Evolutionary conservation across 1,139 yeast genomes (phyloP), one percentile per base, ranked within the genome.

Genomic region (Suhomyces anneliseae): DNA sequence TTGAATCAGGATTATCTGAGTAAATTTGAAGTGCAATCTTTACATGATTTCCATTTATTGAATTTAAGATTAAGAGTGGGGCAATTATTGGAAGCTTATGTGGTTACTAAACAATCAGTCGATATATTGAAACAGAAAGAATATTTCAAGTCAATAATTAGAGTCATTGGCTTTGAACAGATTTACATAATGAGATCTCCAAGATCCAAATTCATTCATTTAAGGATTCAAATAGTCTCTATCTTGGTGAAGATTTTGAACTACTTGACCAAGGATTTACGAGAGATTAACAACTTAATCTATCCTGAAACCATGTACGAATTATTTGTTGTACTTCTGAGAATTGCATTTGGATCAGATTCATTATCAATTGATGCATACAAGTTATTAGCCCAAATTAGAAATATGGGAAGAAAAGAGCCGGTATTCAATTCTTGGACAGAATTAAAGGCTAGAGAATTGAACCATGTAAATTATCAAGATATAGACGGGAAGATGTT

Each of bases 291-390:
- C 44, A 61, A 59, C 36, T 52, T 74, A 33, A 69, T 74, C 19
- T 71, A 65, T 49, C 70, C 75, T 1, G 79, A 76, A 45, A 71
- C 77, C 2, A 64, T 68, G 54, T 74, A 72, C 55, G 85, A 73
- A 50, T 60, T 81, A 43, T 69, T 79, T 47, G 81, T 83, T 8
- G 74, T 76, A 0, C 61, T 83, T 34, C 77, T 82, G 60, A 62
- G 84, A 47, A 76, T 82, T n/a, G 83, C 85, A 2, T 81, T 82
- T 57, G 79, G 82, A 19, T 62, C 77, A 2, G 77, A 69, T 46
- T 66, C 72, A 7, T 60, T 78, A 7, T 62, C 73, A 2, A 49
- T 58, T 3, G 69, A 70, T 38, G 79, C 79, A 2, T 60, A 62
- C 33, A 57, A 64, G 39, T 55, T 79, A 26, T 52, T 76, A 36